These are phyloP conservation scores for Tylopilus sp. DNA, from an alignment of 1,284 basidiomycete genomes.

Conservation along the genomic window DNA sequence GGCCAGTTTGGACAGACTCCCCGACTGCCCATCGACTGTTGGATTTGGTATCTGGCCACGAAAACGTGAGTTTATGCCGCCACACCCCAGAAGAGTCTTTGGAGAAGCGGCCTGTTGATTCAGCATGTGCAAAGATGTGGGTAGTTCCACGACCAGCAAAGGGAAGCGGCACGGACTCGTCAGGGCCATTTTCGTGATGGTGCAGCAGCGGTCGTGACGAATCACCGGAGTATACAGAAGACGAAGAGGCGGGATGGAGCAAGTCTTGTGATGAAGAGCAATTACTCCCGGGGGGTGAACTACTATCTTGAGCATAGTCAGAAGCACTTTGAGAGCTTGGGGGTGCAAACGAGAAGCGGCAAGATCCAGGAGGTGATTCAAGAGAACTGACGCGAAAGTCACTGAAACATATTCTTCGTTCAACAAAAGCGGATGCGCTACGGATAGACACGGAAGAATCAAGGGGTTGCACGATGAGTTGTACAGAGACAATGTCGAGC, in stretches of 20 bases:
- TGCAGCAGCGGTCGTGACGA: constrained; percentile 33
- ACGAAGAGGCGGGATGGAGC: constrained; percentile 26
- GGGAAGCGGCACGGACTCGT: constrained; percentile 16
- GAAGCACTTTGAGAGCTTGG: constrained; percentile 20
- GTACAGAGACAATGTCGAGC: constrained; percentile 53
- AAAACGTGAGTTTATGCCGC: constrained; percentile 60
- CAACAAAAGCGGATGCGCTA: constrained; percentile 50
- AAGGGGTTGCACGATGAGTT: constrained; percentile 45
- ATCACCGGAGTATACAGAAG: constrained; percentile 40
- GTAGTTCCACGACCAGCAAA: constrained; percentile 38
- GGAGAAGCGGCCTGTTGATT: constrained; percentile 54
- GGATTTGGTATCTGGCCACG: constrained; percentile 68
- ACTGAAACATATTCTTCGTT: constrained; percentile 51
- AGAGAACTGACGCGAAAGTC: constrained; percentile 35
- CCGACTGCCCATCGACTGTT: constrained; percentile 71
- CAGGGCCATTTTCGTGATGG: constrained; percentile 16
- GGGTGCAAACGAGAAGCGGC: constrained; percentile 19
- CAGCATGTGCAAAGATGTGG: constrained; percentile 53
- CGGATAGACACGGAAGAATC: constrained; percentile 50
- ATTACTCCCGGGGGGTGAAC: constrained; percentile 3
- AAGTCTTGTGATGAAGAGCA: constrained; percentile 30
- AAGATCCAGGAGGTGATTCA: constrained; percentile 20
- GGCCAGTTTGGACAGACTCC: constrained; percentile 63
- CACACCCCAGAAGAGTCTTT: constrained; percentile 54
- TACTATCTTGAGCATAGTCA: constrained; percentile 12